Conservation (phyloP, 2,329 filamentous ascomycete genomes). For the Diaporthe eres region DNA sequence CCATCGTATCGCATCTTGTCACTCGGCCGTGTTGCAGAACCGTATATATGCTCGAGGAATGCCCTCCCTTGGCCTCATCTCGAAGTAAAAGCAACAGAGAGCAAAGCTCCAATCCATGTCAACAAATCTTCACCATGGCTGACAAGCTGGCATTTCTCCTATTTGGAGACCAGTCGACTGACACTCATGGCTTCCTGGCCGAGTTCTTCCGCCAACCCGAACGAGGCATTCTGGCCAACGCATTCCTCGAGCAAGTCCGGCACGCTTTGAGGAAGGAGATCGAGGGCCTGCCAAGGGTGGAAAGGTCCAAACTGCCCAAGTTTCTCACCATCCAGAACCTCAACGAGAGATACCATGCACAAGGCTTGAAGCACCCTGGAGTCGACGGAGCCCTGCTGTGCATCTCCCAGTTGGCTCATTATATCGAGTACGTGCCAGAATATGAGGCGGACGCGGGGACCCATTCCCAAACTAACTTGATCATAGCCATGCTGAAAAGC, state of each 20-base stretch:
- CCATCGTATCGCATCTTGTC: conserved; percentile 32
- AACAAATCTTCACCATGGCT: conserved; percentile 56
- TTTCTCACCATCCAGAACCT: conserved; percentile 76
- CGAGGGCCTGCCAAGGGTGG: conserved; percentile 67
- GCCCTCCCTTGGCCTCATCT: conserved; percentile 19
- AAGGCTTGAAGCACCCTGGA: conserved; percentile 70
- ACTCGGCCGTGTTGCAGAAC: conserved; percentile 13
- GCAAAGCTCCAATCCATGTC: conserved; percentile 43
- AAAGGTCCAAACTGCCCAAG: conserved; percentile 71
- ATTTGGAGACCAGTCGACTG: conserved; percentile 80
- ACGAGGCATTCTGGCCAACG: conserved; percentile 67
- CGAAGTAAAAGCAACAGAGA: conserved; percentile 33
- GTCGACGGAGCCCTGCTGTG: conserved; percentile 76
- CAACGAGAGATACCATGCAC: conserved; percentile 74
- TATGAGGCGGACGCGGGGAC: not conserved
- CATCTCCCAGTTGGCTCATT: conserved; percentile 76
- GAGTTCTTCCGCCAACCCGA: conserved; percentile 62
- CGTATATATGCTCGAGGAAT: conserved; percentile 37
- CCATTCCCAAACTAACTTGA: conserved; percentile 11
- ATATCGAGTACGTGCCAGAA: conserved; percentile 71
- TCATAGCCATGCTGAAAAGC: conserved; percentile 64
- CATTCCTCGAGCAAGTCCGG: conserved; percentile 72
- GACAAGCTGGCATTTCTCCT: conserved; percentile 70
- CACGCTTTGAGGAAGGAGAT: conserved; percentile 73
- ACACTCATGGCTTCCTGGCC: conserved; percentile 75